A percentile compares a stretch with the other conserved stretches of the same genome.
These are phyloP conservation scores for Septoria petroselini DNA, from an alignment of 2,329 filamentous ascomycete genomes.

Conservation along the genomic window DNA sequence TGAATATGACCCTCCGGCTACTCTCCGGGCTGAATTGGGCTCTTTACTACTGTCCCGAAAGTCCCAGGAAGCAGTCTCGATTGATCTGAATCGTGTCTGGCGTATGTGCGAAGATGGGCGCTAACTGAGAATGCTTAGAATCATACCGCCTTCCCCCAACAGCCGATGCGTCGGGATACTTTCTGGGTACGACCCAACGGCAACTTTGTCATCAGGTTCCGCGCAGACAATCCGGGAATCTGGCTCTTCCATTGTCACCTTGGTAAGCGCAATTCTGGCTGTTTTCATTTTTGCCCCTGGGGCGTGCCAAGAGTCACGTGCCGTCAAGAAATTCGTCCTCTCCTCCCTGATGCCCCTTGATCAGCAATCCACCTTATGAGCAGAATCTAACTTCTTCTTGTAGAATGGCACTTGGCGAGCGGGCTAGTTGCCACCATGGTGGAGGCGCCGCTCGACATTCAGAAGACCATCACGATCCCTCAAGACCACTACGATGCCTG, in stretches of 20 bases:
- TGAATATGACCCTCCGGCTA: too few species aligned
- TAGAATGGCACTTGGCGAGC: conserved; percentile 52
- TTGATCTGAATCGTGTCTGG: too few species aligned
- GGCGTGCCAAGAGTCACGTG: too few species aligned
- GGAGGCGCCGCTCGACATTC: conserved; percentile 56
- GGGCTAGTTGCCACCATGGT: conserved; percentile 54
- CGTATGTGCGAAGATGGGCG: too few species aligned
- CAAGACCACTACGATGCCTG: conserved; percentile 61
- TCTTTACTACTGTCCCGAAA: too few species aligned
- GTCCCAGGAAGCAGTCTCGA: too few species aligned
- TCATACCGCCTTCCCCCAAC: conserved; percentile 38
- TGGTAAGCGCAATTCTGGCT: conserved; percentile 7
- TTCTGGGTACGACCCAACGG: conserved; percentile 54
- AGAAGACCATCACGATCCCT: conserved; percentile 60
- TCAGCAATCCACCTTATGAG: too few species aligned
- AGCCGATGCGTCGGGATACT: conserved; percentile 53
- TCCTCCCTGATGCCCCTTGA: too few species aligned
- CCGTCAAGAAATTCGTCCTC: too few species aligned
- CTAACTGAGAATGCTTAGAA: conserved; percentile 25
- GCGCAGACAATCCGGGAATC: conserved; percentile 40
- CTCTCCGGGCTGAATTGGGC: too few species aligned
- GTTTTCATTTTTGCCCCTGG: too few species aligned
- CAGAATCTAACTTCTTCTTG: too few species aligned
- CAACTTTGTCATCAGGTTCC: conserved; percentile 56
- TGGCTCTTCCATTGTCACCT: conserved; percentile 50